These are phyloP conservation scores for Paxillus rubicundulus DNA, from an alignment of 768 basidiomycete species.

Conservation along the genomic window DNA sequence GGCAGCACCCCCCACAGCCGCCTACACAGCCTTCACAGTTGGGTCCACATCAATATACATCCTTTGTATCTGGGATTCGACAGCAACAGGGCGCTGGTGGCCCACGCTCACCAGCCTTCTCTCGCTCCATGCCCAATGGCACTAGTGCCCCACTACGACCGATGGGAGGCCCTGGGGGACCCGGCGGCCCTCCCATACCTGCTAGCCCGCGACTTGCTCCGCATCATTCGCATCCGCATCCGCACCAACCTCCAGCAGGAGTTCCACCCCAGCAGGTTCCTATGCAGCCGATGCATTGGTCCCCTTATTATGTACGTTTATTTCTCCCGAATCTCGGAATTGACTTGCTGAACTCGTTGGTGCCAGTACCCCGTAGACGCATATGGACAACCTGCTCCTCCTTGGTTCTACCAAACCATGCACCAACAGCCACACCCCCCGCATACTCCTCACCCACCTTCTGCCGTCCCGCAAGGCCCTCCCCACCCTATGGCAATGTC, in stretches of 20 bases:
- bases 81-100: conserved; percentile 45
- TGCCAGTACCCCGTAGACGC: conserved; percentile 46
- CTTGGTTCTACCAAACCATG: conserved; percentile 39
- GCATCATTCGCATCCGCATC: conserved; percentile 42
- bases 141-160: conserved; percentile 46
- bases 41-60: conserved; percentile 42
- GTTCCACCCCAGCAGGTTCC: conserved; percentile 46
- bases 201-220: conserved; percentile 67
- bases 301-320: conserved; percentile 57
- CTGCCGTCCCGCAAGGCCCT: conserved; percentile 38
- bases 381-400: conserved; percentile 41
- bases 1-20: conserved; percentile 38
- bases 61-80: conserved; percentile 52
- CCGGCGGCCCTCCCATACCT: conserved; percentile 50
- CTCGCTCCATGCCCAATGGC: conserved; percentile 63
- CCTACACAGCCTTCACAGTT: conserved; percentile 40
- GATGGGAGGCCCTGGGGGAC: conserved; percentile 47
- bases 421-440: conserved; percentile 46
- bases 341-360: conserved; percentile 3
- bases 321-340: neutral
- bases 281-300: conserved; percentile 42
- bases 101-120: conserved; percentile 67
- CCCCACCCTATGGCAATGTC: conserved; percentile 64
- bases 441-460: conserved; percentile 40
- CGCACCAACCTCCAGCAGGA: conserved; percentile 49